Conservation (phyloP, 2,329 filamentous ascomycete genomes). For the Claviceps africana region DNA sequence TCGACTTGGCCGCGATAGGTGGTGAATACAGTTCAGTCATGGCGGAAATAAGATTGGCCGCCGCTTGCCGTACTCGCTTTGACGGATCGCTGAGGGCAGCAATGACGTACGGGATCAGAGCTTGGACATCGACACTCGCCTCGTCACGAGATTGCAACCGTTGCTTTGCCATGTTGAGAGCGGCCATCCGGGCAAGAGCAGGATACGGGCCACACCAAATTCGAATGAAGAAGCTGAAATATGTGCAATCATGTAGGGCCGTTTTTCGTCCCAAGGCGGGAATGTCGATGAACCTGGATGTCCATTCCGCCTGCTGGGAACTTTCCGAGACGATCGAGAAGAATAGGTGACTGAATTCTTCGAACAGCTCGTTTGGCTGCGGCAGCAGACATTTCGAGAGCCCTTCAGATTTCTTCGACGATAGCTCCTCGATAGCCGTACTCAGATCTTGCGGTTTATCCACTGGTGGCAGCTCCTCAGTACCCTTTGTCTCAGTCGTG, state of each 20-base stretch:
- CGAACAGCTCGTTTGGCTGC: conserved; percentile 37
- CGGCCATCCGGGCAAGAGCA: conserved; percentile 51
- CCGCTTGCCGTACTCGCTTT: conserved; percentile 60
- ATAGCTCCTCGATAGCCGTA: conserved; percentile 24
- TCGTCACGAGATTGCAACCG: conserved; percentile 38
- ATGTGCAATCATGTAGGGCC: conserved; percentile 48
- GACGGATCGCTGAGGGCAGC: conserved; percentile 62
- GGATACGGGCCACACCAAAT: conserved; percentile 63
- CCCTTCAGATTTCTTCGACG: conserved; percentile 18
- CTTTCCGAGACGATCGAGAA: conserved; percentile 35
- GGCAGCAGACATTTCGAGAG: conserved; percentile 39
- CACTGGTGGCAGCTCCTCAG: conserved; percentile 14
- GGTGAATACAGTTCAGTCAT: conserved; percentile 36
- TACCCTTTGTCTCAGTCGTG: conserved; percentile 33
- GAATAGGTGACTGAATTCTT: conserved; percentile 45
- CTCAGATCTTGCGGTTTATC: conserved; percentile 25
- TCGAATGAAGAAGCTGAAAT: conserved; percentile 60
- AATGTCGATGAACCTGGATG: conserved; percentile 38
- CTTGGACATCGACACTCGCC: conserved; percentile 53
- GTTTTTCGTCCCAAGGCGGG: conserved; percentile 39
- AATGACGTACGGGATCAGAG: conserved; percentile 68
- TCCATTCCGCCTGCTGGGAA: conserved; percentile 22
- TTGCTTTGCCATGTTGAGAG: conserved; percentile 50
- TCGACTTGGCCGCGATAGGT: conserved; percentile 23
- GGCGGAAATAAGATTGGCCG: conserved; percentile 50